Evolutionary conservation across 2,329 filamentous ascomycete species (phyloP), one percentile per base, ranked within the genome.

Genomic region (Periconia macrospinosa): DNA sequence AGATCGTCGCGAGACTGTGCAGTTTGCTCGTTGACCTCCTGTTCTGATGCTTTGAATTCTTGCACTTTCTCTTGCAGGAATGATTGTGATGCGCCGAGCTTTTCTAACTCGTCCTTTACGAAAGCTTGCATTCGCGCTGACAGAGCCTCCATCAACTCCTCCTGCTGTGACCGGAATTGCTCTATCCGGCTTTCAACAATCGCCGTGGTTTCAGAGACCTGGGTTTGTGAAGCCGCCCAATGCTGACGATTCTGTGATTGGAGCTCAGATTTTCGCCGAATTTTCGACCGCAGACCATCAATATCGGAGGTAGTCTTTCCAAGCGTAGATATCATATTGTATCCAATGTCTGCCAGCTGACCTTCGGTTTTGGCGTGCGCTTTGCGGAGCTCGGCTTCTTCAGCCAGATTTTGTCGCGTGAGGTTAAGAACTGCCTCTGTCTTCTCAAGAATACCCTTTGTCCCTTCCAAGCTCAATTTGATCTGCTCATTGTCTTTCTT

Each of bases 401-500:
- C 91, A 0, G 85, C 85, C 7, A 99, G 81, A 18, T 82, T 86
- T 62, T 88, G 85, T 46, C 86, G 86, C 0, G 93, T 96, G 47
- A 90, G 86, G 14, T 84, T 82, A 9, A 99, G 79, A 15, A 96
- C 88, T 33, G 90, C 83, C 63, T 97, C 93, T 0, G 92, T 97
- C 73, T 96, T 90, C 54, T 93, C 89, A 13, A 97, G 81, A 3
- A 96, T 79, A 50, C 85, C 86, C 65, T 91, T 89, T 0, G 93
- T 95, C 35, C 90, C 86, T 50, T 93, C 89, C 2, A 99, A 81
- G 49, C 84, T 81, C 5, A 82, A 68, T 53, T 83, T 88, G 0
- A 89, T 92, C 17, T 84, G 81, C 60, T 99, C 93, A 56, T 95
- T 90, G 56, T 97, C 92, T 69, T 92, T 92, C 75, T 94, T 96